phyloP scores from a whole-genome alignment of 2,329 filamentous ascomycete species.

The Aspergillus tanneri region DNA sequence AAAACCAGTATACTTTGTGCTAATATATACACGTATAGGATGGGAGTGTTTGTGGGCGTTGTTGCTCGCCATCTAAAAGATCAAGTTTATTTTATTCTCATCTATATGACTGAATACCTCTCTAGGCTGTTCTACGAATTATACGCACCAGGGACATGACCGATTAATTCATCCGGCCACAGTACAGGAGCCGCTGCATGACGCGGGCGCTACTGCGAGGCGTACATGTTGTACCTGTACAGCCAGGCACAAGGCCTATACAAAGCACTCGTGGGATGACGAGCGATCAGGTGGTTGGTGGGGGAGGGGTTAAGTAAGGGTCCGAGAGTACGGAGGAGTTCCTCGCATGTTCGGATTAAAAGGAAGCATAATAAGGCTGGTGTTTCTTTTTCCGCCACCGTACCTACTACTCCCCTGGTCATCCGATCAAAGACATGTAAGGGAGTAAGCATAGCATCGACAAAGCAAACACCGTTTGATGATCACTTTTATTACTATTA shows the following conservation, averaged over 20 bases:
- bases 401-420: too few relatives aligned
- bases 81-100: too few relatives aligned
- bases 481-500: background rate
- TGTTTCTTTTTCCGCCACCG: too few relatives aligned
- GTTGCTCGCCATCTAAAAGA: too few relatives aligned
- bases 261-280: background rate
- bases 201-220: conserved; percentile 22
- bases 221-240: conserved; percentile 10
- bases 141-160: conserved; percentile 1
- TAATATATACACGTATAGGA: too few relatives aligned
- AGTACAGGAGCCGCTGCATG: conserved; percentile 17
- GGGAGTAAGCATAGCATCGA: too few relatives aligned
- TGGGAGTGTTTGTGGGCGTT: too few relatives aligned
- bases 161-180: conserved; percentile 2
- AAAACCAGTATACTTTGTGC: too few relatives aligned
- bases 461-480: too few relatives aligned
- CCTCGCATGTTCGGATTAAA: conserved; percentile 4
- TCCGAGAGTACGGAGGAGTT: conserved; percentile 1
- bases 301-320: background rate
- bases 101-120: too few relatives aligned
- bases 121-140: too few relatives aligned
- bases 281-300: conserved; percentile 1
- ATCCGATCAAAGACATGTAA: too few relatives aligned
- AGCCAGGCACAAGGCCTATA: background rate
- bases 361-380: background rate